Evolutionary conservation across 495 filamentous ascomycete genomes (phyloP), one percentile per base, ranked within the genome.

Genomic region (Daldinia grandis): DNA sequence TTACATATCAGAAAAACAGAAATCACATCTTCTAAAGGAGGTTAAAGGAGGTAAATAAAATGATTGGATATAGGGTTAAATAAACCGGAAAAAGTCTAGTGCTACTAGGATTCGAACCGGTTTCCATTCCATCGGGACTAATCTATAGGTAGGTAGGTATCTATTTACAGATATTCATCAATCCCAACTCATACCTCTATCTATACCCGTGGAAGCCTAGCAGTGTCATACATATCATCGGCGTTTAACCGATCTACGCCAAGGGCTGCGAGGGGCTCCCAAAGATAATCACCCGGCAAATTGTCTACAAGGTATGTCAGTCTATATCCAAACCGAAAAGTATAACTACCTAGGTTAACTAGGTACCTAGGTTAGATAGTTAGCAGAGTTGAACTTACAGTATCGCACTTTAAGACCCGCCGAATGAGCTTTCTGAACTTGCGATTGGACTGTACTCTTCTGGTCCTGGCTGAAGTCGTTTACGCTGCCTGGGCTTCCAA

Each of bases 201-300:
- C 19, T 61, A 62, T 31, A 75, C 31, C 19, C 75, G 69, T 28
- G 68, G 68, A 5, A 78, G 40, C 40, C 74, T 74, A 19, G 76
- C 76, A 2, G 76, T 78, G 53, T 69, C 74, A 38, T 66, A 72
- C 59, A 93, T 75, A 78, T 94, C 90, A 81, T 93, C 91, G 0
- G 86, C 91, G 79, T 92, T 93, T 54, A 93, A 79, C 37, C 91
- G 72, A 64, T 88, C 84, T 40, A 90, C 89, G 0, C 91, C 91
- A 58, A 91, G 89, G 19, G 80, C 78, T 19, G 85, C 80, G 24
- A 94, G 74, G 15, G 89, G 81, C 49, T 86, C 81, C 92, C 91
- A 94, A 9, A 94, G 76, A 71, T 88, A 84, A 79, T 93, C 89
- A 21, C 92, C 82, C 71, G 90, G 73, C 57, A 87, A 81, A 15